phyloP scores from a whole-genome alignment of 2,329 filamentous ascomycete genomes.

The Colletotrichum plurivorum region DNA sequence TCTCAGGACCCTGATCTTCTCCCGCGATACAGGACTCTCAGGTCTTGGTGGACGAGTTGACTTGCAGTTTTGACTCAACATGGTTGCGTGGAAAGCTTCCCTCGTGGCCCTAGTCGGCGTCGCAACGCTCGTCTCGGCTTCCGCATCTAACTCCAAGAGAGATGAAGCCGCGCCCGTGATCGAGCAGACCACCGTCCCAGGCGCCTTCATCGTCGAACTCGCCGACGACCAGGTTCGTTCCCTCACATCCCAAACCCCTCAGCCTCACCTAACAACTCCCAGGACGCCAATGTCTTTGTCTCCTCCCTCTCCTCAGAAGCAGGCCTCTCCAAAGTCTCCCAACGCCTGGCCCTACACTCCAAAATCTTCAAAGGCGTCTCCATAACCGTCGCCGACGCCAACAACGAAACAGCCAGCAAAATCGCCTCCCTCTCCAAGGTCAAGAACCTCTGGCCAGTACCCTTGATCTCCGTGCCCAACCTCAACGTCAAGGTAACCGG shows the following conservation, averaged over 20 bases:
- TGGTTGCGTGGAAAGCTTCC: constrained; percentile 25
- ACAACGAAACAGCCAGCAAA: constrained; percentile 56
- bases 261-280: background rate
- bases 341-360: constrained; percentile 42
- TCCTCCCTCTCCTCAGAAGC: constrained; percentile 25
- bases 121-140: constrained; percentile 7
- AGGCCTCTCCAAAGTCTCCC: constrained; percentile 35
- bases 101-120: constrained; percentile 24
- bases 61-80: background rate
- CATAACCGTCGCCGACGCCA: constrained; percentile 62
- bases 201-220: constrained; percentile 68
- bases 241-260: background rate
- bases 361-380: constrained; percentile 62
- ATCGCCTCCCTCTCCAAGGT: constrained; percentile 60
- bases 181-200: constrained; percentile 52
- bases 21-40: constrained; percentile 5
- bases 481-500: constrained; percentile 59
- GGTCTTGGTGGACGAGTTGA: background rate
- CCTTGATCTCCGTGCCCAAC: constrained; percentile 57
- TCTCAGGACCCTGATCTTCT: background rate
- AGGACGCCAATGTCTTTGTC: constrained; percentile 39
- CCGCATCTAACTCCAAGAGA: background rate
- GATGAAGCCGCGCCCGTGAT: constrained; percentile 32
- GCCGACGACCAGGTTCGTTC: constrained; percentile 60
- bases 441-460: constrained; percentile 65